Evolutionary conservation across 2,329 filamentous ascomycete species (phyloP).

Genomic region (Ascochyta rabiei): DNA sequence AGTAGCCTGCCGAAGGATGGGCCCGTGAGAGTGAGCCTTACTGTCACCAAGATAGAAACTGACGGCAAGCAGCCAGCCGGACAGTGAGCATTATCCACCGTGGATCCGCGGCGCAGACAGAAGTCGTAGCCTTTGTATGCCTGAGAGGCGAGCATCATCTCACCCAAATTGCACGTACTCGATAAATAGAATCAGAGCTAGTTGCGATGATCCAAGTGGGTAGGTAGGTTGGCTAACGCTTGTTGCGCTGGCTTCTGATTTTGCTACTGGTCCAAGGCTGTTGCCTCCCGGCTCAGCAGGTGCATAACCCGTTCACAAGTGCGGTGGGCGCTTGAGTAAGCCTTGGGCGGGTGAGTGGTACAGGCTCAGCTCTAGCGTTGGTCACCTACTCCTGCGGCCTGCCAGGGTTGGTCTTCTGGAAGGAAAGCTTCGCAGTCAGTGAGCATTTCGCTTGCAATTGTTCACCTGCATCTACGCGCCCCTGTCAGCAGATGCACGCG

Average conservation of each 20-base stretch:
- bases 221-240: slow-evolving; percentile 31
- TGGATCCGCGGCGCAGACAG: slow-evolving; percentile 40
- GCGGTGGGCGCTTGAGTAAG: slow-evolving; percentile 43
- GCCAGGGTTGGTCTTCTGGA: slow-evolving; percentile 31
- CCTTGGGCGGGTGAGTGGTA: slow-evolving; percentile 40
- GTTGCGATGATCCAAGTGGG: slow-evolving; percentile 26
- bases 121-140: slow-evolving; percentile 31
- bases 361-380: slow-evolving; percentile 37
- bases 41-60: slow-evolving; percentile 37
- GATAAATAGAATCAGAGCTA: slow-evolving; percentile 26
- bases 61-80: slow-evolving; percentile 19
- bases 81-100: slow-evolving; percentile 14
- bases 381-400: slow-evolving; percentile 27
- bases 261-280: slow-evolving; percentile 30
- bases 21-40: slow-evolving; percentile 36
- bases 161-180: slow-evolving; percentile 25
- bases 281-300: slow-evolving; percentile 36
- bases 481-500: slow-evolving; percentile 7
- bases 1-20: slow-evolving; percentile 35
- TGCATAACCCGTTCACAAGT: slow-evolving; percentile 46
- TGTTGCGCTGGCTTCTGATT: slow-evolving; percentile 33
- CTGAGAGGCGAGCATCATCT: slow-evolving; percentile 28
- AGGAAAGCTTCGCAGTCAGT: slow-evolving; percentile 25
- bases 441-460: slow-evolving; percentile 15
- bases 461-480: slow-evolving; percentile 10